Base-by-base conservation (phyloP, 2,329 filamentous ascomycete genomes). In the Coniochaeta sp. region DNA sequence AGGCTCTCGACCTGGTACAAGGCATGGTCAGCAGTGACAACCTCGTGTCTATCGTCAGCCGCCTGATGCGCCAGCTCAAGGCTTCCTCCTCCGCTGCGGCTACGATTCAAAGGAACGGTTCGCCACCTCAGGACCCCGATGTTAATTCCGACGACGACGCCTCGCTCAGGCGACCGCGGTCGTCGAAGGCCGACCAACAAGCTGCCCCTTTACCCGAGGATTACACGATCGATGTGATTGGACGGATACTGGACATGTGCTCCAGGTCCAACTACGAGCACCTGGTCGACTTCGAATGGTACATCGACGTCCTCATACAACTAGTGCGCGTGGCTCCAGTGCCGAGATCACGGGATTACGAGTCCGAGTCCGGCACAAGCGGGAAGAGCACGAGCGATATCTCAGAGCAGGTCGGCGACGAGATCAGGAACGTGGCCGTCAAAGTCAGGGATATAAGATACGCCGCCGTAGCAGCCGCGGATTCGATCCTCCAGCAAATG, bases 241-340 rank as follows among this genome's bases (percentile, higher is more conserved):
- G 80, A 52, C 82, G 88, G 53, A 90, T 97, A 54, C 67, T 97
- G 10, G 83, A 85, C 55, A 95, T 99, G 83, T 97, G 92, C 66
- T 89, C 90, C 8, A 83, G 85, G 57, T 87, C 91, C 57, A 96
- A 91, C 55, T 99, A 97, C 66, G 79, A 81, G 33, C 89, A 91
- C 62, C 76, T 99, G 47, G 73, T 79, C 50, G 92, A 99, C 65
- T 99, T 99, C 66, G 92, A 96, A 59, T 99, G 94, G 94, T 97
- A 97, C 66, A 87, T 97, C 58, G 89, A 94, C 58, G 82, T 96
- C 26, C 73, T 99, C 27, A 86, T 89, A 5, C 90, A 96, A 64
- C 78, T 99, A 13, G 83, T 96, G 35, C 83, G 86, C 63, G 77
- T 89, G 70, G 75, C 85, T 18, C 87, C 73, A 0, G 60, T 72